Evolutionary conservation across 2,329 filamentous ascomycete species (phyloP), one percentile per base, ranked within the genome.

Genomic region (Diaporthe caulivora): DNA sequence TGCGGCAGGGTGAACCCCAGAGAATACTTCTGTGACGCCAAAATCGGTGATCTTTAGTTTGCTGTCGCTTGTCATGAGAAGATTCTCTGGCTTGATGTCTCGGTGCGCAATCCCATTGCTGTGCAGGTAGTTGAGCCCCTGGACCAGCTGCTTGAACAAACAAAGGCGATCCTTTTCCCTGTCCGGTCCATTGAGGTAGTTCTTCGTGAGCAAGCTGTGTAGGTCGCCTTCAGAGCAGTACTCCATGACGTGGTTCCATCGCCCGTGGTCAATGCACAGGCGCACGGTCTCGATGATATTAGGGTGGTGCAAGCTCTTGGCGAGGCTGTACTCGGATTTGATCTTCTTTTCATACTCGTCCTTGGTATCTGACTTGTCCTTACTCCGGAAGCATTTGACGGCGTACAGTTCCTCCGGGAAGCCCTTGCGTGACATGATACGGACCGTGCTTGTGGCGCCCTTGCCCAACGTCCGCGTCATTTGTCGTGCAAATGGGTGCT

Each of bases 211-310:
- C 17, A 97, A 85, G 75, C 88, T 87, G 81, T 93, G 96, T 8
- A 98, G 85, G 79, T 97, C 95, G 58, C 95, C 95, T 77, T 94
- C 91, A 3, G 90, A 88, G 84, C 95, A 97, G 81, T 94, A 97
- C 81, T 98, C 94, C 95, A 98, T 98, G 72, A 97, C 94, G 81
- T 97, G 94, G 81, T 95, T 95, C 93, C 94, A 97, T 51, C 92
- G 91, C 42, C 90, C 91, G 77, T 92, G 89, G 77, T 95, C 89
- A 18, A 89, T 91, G 84, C 94, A 97, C 8, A 97, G 87, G 40
- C 92, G 90, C 71, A 95, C 84, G 0, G 94, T 95, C 82, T 94
- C 90, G 76, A 97, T 93, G 78, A 97, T 94, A 81, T 97, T 97
- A 67, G 95, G 94, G 80, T 97, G 95, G 78, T 95, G 90, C 75